phyloP scores from a whole-genome alignment of 2,329 filamentous ascomycete species.

The Ascochyta fabae region DNA sequence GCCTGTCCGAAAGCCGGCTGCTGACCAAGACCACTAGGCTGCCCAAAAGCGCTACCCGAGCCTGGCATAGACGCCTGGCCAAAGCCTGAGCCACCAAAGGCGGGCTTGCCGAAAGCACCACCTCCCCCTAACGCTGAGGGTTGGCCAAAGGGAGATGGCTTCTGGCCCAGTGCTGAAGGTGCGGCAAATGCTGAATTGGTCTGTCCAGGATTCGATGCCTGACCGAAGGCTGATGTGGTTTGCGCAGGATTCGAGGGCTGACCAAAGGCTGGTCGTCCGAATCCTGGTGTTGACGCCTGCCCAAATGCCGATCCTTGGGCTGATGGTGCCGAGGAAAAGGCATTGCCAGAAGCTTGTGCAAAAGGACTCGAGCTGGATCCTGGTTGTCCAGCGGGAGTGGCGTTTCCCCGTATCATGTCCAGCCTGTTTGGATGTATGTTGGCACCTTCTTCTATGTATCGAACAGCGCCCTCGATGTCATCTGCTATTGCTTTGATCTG shows the following conservation, averaged over 20 bases:
- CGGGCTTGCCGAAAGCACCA: slow-evolving; percentile 50
- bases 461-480: slow-evolving; percentile 71
- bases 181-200: slow-evolving; percentile 49
- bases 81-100: slow-evolving; percentile 38
- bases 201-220: slow-evolving; percentile 43
- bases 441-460: slow-evolving; percentile 46
- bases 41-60: slow-evolving; percentile 31
- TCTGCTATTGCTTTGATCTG: slow-evolving; percentile 75
- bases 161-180: slow-evolving; percentile 39
- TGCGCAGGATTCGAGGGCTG: slow-evolving; percentile 47
- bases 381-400: slow-evolving; percentile 12
- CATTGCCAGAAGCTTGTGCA: slow-evolving; percentile 27
- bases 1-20: slow-evolving; percentile 50
- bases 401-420: slow-evolving; percentile 38
- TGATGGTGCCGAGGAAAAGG: slow-evolving; percentile 38
- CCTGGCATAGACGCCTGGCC: slow-evolving; percentile 49
- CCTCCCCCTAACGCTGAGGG: slow-evolving; percentile 37
- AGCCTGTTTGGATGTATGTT: slow-evolving; percentile 45
- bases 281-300: slow-evolving; percentile 43
- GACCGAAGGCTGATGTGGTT: slow-evolving; percentile 49
- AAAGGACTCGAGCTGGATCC: slow-evolving; percentile 33
- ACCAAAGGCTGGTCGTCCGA: slow-evolving; percentile 48
- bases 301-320: slow-evolving; percentile 47
- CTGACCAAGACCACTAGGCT: slow-evolving; percentile 13
- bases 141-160: slow-evolving; percentile 50